A percentile compares a stretch with the other conserved stretches of the same genome.
Conservation (phyloP, 805 yeast genomes). For the Wickerhamomyces bovis region DNA sequence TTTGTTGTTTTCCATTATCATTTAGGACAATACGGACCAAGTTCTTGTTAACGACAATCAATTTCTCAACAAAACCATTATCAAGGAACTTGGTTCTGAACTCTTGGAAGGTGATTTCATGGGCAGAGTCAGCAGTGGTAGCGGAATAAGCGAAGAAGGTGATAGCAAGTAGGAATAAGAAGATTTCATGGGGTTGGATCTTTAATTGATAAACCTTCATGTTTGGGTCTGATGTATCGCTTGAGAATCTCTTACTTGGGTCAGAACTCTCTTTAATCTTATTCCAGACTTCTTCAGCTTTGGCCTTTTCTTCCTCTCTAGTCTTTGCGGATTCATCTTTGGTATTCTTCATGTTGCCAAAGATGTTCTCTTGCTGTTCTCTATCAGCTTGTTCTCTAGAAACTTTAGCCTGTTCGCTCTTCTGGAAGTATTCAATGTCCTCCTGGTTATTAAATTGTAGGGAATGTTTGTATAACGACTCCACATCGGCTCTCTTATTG, state of each 20-base stretch:
- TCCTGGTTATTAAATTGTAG: not conserved
- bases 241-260: slow-evolving; percentile 16
- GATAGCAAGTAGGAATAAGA: slow-evolving; percentile 26
- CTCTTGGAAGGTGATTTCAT: slow-evolving; percentile 86
- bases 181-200: slow-evolving; percentile 29
- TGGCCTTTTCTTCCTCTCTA: not conserved
- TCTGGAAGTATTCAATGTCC: not conserved
- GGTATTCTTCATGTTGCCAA: not conserved
- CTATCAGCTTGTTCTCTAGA: slow-evolving; percentile 5
- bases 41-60: slow-evolving; percentile 71
- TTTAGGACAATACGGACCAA: slow-evolving; percentile 67
- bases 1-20: slow-evolving; percentile 51
- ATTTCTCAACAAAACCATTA: slow-evolving; percentile 67
- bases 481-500: not conserved
- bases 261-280: not conserved
- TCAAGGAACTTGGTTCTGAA: slow-evolving; percentile 71
- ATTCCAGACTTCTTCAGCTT: not conserved
- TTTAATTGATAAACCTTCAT: slow-evolving; percentile 26
- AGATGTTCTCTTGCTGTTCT: not conserved
- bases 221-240: slow-evolving; percentile 26
- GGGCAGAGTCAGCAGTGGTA: slow-evolving; percentile 26
- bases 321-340: slow-evolving; percentile 16
- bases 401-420: not conserved
- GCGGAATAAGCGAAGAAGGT: slow-evolving; percentile 27
- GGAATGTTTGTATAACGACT: not conserved